Percentiles rank a stretch among this genome's conserved stretches.
phyloP scores from a whole-genome alignment of 108 stramenopile species.

The Cyclotella baltica region DNA sequence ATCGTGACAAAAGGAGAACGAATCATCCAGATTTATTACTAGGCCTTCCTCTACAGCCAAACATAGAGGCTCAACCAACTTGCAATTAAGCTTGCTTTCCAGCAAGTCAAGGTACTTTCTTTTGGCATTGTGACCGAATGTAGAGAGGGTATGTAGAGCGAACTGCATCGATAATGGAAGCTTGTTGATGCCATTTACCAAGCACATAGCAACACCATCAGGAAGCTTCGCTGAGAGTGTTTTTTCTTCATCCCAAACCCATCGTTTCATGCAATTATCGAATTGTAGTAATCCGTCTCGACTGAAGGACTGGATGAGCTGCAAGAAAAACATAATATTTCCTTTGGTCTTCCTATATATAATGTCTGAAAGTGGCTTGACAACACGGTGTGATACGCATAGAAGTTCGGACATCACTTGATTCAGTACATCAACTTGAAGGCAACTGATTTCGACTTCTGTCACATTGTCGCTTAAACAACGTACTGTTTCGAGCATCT shows the following conservation, averaged over 20 bases:
- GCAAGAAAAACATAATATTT: constrained; percentile 17
- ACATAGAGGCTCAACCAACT: neutral
- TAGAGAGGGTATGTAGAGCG: neutral
- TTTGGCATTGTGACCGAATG: neutral
- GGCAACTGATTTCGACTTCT: neutral
- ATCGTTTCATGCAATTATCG: constrained; percentile 11
- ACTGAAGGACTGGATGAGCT: neutral
- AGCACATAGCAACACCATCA: constrained; percentile 17
- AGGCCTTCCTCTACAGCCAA: constrained; percentile 18
- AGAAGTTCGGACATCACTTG: constrained; percentile 13
- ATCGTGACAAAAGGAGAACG: constrained; percentile 30
- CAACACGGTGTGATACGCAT: constrained; percentile 12
- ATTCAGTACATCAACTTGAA: constrained; percentile 19
- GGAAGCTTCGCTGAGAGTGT: neutral
- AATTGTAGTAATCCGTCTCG: constrained; percentile 3
- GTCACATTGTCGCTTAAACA: neutral
- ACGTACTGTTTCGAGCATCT: constrained; percentile 4
- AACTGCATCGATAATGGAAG: neutral
- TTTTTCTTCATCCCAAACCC: constrained; percentile 31
- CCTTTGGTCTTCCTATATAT: constrained; percentile 25
- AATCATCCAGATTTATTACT: constrained; percentile 2
- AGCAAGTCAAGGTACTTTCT: neutral
- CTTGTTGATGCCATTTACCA: neutral
- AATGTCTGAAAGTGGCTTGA: neutral
- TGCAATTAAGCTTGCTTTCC: neutral